These are phyloP conservation scores for Ustilago curta DNA, from an alignment of 1,284 basidiomycete species.

Conservation along the genomic window DNA sequence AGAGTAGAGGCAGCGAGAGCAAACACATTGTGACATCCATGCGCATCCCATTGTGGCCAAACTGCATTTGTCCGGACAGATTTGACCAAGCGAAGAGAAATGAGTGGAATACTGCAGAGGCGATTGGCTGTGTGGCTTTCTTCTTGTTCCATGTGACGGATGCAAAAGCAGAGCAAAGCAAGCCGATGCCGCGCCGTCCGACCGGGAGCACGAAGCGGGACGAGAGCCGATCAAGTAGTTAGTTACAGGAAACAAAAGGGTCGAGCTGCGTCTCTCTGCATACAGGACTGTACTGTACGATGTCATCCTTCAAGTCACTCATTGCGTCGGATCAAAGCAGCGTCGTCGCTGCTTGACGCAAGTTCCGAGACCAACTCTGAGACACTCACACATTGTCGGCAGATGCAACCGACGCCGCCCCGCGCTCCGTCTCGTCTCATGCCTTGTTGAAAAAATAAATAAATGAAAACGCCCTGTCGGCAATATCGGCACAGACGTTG, in stretches of 20 bases:
- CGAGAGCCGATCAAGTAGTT: background rate
- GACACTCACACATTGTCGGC: background rate
- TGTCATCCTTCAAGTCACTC: too few relatives aligned
- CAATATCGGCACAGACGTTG: too few relatives aligned
- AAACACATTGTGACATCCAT: background rate
- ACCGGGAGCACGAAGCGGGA: conserved; percentile 1
- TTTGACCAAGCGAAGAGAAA: background rate
- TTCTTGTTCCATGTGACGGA: conserved; percentile 5
- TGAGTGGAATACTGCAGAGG: background rate
- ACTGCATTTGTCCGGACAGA: background rate
- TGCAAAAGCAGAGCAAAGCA: background rate
- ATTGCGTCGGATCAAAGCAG: conserved; percentile 3
- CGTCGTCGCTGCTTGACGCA: background rate
- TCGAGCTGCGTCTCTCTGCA: background rate
- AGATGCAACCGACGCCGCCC: background rate
- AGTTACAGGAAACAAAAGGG: too few relatives aligned
- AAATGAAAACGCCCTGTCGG: background rate
- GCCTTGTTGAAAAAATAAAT: too few relatives aligned
- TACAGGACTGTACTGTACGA: too few relatives aligned
- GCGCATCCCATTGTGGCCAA: conserved; percentile 1
- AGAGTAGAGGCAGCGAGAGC: background rate
- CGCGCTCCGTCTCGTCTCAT: background rate
- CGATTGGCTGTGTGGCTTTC: too few relatives aligned
- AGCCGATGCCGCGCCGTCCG: conserved; percentile 5
- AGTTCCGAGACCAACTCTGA: conserved; percentile 7